Percentiles rank a stretch among this genome's conserved stretches.
phyloP scores from a whole-genome alignment of 2,329 filamentous ascomycete species.

The Clarireedia homoeocarpa region DNA sequence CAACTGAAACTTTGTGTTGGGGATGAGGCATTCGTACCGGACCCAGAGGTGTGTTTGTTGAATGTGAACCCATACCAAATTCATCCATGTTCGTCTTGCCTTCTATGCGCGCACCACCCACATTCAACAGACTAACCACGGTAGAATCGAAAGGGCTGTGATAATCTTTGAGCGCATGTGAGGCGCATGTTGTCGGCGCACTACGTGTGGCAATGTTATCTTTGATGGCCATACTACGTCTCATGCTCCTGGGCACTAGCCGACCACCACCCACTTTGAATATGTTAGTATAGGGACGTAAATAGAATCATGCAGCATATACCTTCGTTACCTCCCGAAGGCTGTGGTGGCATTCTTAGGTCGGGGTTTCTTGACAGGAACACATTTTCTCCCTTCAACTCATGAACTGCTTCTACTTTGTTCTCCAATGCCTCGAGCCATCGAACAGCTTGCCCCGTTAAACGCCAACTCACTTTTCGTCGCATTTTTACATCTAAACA shows the following conservation, averaged over 20 bases:
- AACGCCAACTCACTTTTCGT: too few species aligned
- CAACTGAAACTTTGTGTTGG: constrained; percentile 48
- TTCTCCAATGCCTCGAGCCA: too few species aligned
- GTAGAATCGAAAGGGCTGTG: constrained; percentile 75
- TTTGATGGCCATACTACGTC: constrained; percentile 45
- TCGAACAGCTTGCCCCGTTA: too few species aligned
- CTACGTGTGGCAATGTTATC: constrained; percentile 65
- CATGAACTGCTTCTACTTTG: too few species aligned
- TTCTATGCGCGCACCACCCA: constrained; percentile 50
- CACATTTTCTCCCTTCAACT: too few species aligned
- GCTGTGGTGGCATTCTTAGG: too few species aligned
- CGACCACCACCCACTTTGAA: too few species aligned
- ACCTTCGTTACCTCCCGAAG: too few species aligned
- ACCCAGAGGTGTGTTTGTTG: constrained; percentile 59
- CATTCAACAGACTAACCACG: constrained; percentile 60
- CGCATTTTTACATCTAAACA: too few species aligned
- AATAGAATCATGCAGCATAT: too few species aligned
- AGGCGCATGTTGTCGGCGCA: constrained; percentile 76
- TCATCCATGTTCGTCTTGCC: constrained; percentile 94
- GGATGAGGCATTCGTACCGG: constrained; percentile 38
- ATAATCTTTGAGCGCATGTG: constrained; percentile 62
- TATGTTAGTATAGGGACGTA: too few species aligned
- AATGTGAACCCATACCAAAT: constrained; percentile 91
- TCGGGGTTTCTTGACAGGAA: too few species aligned
- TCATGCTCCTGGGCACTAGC: neutral